A percentile compares a stretch with the other conserved stretches of the same genome.
Conservation (phyloP, 176 grass and related monocot genomes). For the Zizania latifolia region DNA sequence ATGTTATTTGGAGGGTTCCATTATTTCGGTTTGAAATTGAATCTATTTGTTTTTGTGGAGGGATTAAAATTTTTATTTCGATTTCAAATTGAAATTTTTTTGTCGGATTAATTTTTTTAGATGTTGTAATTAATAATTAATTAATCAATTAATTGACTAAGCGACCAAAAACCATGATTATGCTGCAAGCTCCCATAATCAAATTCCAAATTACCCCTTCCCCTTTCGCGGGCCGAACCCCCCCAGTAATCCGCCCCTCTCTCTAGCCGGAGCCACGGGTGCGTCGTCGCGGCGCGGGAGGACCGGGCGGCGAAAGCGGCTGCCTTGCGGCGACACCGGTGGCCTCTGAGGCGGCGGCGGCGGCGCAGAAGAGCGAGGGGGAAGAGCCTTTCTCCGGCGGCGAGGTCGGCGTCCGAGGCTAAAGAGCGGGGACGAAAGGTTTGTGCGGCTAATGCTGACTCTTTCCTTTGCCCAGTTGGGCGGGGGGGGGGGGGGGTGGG, state of each 20-base stretch:
- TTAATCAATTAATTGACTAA: constrained; percentile 19
- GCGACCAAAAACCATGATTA: constrained; percentile 19
- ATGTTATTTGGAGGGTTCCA: too few relatives aligned
- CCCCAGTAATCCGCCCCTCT: not conserved
- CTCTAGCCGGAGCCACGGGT: not conserved
- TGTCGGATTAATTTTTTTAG: too few relatives aligned
- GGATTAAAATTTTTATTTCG: too few relatives aligned
- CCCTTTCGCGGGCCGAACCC: constrained; percentile 27
- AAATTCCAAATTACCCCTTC: not conserved
- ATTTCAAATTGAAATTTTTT: too few relatives aligned
- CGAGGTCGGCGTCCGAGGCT: too few relatives aligned
- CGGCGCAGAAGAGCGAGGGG: not conserved
- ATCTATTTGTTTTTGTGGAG: too few relatives aligned
- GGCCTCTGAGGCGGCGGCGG: too few relatives aligned
- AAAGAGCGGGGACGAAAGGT: not conserved
- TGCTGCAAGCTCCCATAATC: constrained; percentile 4
- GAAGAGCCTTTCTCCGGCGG: not conserved
- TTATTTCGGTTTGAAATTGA: too few relatives aligned
- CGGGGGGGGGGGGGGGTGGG: not conserved
- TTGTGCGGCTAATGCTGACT: not conserved
- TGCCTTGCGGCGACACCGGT: too few relatives aligned
- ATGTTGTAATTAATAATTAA: too few relatives aligned
- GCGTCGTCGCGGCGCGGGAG: not conserved
- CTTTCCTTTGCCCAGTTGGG: not conserved
- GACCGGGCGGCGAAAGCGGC: too few relatives aligned